A percentile compares a stretch with the other conserved stretches of the same genome.
Evolutionary conservation across 441 rosid species (phyloP).

Genomic region (Gossypium aridum): DNA sequence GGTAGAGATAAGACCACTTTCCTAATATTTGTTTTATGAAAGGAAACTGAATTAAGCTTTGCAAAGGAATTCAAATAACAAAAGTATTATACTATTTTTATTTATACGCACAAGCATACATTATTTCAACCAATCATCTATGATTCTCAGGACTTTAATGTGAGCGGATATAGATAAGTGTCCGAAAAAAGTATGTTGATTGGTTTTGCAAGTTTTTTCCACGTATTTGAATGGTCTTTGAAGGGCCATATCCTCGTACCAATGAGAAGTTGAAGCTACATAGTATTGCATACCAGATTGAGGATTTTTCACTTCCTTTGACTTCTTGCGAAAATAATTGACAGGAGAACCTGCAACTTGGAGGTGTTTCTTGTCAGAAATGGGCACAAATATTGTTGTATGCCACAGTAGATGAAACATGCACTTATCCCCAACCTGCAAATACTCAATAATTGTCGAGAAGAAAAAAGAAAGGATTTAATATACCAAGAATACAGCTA

Average conservation of each 20-base stretch:
- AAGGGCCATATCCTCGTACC: background rate
- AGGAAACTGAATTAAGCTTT: background rate
- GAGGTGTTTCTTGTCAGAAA: slow-evolving; percentile 38
- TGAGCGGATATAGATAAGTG: background rate
- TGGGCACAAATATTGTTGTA: slow-evolving; percentile 60
- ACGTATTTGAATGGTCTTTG: background rate
- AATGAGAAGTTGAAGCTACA: background rate
- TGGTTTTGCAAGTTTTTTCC: background rate
- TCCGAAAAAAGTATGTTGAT: background rate
- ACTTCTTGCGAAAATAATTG: slow-evolving; percentile 20
- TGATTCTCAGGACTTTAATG: background rate
- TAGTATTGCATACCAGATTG: background rate
- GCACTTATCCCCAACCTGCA: slow-evolving; percentile 67
- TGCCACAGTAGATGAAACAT: slow-evolving; percentile 64
- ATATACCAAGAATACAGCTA: background rate
- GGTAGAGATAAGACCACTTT: background rate
- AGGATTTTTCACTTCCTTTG: slow-evolving; percentile 14
- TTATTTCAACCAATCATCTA: background rate
- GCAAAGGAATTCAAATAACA: background rate
- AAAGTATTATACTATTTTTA: background rate
- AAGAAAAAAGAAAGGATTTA: background rate
- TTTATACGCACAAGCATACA: background rate
- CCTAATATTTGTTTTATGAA: background rate
- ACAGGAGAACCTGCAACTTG: slow-evolving; percentile 81
- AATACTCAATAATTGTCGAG: slow-evolving; percentile 12